Evolutionary conservation across 2,329 filamentous ascomycete genomes (phyloP), one percentile per base, ranked within the genome.

Genomic region (Epicoccum nigrum): DNA sequence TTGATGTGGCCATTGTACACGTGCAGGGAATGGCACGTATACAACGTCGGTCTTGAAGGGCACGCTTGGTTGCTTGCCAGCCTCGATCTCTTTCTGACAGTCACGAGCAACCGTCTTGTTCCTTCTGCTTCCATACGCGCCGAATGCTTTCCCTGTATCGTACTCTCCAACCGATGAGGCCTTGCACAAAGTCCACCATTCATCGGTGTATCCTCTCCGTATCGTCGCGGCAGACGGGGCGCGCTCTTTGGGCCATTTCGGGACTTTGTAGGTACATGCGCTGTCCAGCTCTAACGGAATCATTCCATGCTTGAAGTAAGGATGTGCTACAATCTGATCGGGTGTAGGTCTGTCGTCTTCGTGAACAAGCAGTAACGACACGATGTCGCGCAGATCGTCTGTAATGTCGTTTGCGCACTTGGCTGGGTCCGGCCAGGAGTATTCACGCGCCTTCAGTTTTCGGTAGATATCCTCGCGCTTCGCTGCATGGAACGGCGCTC

Each of bases 401-500:
- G 87, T 91, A 60, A 91, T 90, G 60, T 85, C 85, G 68, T 86
- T 89, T 44, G 83, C 82, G 11, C 84, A 83, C 31, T 82, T 83
- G 46, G 86, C 84, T 20, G 84, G 74, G 51, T 83, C 82, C 12
- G 89, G 89, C 89, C 89, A 93, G 66, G 89, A 86, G 70, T 92
- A 93, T 65, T 92, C 88, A 60, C 88, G 81, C 62, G 87, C 73
- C 82, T 85, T 73, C 79, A 80, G 84, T 59, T 81, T 82, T 64
- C 81, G 77, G 75, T 94, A 94, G 54, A 94, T 94, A 68, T 93
- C 89, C 69, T 94, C 89, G 15, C 89, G 89, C 32, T 89, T 93
- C 11, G 87, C 86, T 11, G 94, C 96, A 75, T 99, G 94, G 73
- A 99, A 99, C 0, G 94, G 94, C 1, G 94, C 93, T 65, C 93